phyloP scores from a whole-genome alignment of 2,329 filamentous ascomycete species.

The Diaporthe ampelina region DNA sequence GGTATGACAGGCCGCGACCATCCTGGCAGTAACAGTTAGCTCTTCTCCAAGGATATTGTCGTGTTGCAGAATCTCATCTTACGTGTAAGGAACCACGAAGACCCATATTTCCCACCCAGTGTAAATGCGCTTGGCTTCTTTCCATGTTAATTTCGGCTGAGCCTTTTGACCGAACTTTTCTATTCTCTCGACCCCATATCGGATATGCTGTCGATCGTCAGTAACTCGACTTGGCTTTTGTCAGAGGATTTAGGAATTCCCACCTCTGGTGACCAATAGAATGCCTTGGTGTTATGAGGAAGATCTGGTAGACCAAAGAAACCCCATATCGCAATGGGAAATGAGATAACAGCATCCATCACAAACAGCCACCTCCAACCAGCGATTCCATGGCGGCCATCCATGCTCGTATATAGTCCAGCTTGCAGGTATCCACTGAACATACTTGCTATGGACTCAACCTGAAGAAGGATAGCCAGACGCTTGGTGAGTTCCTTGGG shows the following conservation, averaged over 20 bases:
- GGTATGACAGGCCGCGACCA: neutral
- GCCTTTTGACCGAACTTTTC: neutral
- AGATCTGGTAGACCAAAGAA: slow-evolving; percentile 33
- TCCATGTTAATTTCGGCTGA: neutral
- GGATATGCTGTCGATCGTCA: neutral
- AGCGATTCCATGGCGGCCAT: slow-evolving; percentile 10
- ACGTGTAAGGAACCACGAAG: slow-evolving; percentile 9
- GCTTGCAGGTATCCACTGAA: neutral
- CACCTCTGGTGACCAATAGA: slow-evolving; percentile 1
- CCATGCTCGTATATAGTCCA: neutral
- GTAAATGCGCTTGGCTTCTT: slow-evolving; percentile 4
- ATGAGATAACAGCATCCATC: slow-evolving; percentile 26
- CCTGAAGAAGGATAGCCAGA: neutral
- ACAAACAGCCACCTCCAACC: slow-evolving; percentile 34
- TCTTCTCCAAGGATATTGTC: too few species aligned
- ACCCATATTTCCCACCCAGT: neutral
- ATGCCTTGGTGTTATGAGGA: neutral
- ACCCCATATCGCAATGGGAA: slow-evolving; percentile 6
- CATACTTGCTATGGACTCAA: neutral
- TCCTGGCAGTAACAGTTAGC: neutral
- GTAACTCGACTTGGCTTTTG: neutral
- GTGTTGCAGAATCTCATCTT: neutral
- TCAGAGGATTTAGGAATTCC: neutral
- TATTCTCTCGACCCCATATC: neutral
- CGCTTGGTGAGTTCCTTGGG: slow-evolving; percentile 9